These are phyloP conservation scores for Oryza brachyantha DNA, from an alignment of 176 grass and related monocot species.

Conservation along the genomic window DNA sequence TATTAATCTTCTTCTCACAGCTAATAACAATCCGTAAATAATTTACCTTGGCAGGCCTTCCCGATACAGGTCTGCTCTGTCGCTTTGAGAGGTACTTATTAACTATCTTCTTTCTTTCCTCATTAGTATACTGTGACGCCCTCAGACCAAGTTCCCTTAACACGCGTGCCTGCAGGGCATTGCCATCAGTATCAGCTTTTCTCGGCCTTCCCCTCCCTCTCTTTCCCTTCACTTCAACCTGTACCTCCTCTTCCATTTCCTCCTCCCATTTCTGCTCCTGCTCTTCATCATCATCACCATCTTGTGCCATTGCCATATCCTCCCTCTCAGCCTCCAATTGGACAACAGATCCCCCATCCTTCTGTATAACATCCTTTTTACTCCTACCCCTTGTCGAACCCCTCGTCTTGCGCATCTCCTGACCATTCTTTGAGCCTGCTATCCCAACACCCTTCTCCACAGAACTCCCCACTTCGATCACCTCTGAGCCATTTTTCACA, in stretches of 20 bases:
- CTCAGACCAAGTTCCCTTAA: constrained; percentile 46
- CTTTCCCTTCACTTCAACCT: constrained; percentile 47
- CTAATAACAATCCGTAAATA: background rate
- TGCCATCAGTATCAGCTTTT: constrained; percentile 29
- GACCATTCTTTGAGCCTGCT: background rate
- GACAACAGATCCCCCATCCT: background rate
- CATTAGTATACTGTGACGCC: constrained; percentile 46
- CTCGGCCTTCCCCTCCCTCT: constrained; percentile 53
- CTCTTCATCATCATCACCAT: background rate
- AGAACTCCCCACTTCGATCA: constrained; percentile 31
- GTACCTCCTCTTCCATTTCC: constrained; percentile 32
- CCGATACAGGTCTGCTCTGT: constrained; percentile 47
- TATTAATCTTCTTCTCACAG: background rate
- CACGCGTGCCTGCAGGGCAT: constrained; percentile 26
- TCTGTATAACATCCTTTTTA: constrained; percentile 28
- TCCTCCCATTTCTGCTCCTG: background rate
- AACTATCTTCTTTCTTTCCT: constrained; percentile 79
- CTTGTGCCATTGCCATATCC: background rate
- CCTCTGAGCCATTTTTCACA: constrained; percentile 7
- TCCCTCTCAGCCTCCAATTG: constrained; percentile 18
- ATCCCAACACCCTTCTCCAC: constrained; percentile 3
- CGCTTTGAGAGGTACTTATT: constrained; percentile 65
- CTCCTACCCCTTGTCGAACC: constrained; percentile 6
- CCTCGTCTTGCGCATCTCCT: constrained; percentile 6
- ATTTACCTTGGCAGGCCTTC: constrained; percentile 63